Conservation (phyloP, 371 early-diverging fungal genomes). For the Coemansia sp. region DNA sequence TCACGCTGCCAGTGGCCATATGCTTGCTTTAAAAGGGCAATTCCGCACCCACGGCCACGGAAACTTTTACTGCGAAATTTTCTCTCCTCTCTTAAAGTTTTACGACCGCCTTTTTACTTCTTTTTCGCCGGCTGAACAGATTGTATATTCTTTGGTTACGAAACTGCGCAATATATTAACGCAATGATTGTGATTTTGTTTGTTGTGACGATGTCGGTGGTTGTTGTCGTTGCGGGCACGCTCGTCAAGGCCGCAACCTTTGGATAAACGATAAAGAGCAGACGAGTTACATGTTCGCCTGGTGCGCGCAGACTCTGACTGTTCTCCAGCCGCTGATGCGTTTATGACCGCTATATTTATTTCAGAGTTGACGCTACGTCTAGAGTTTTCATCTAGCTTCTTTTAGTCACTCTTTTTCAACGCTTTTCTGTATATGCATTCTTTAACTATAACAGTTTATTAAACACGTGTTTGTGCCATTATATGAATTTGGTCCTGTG, state of each 20-base stretch:
- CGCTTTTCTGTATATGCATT: constrained; percentile 9
- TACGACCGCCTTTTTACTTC: constrained; percentile 3
- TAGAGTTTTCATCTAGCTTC: not conserved
- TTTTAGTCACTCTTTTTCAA: not conserved
- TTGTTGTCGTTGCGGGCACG: constrained; percentile 35
- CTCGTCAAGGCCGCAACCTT: constrained; percentile 31
- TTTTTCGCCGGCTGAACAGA: not conserved
- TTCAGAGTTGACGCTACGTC: not conserved
- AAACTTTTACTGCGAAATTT: not conserved
- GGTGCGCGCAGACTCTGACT: not conserved
- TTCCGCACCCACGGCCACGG: not conserved
- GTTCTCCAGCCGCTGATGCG: not conserved
- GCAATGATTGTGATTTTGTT: constrained; percentile 44
- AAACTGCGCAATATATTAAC: not conserved
- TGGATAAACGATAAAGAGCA: constrained; percentile 3
- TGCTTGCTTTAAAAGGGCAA: not conserved
- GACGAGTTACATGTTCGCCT: not conserved
- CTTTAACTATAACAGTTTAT: not conserved
- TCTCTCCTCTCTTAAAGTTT: not conserved
- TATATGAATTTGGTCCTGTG: not conserved
- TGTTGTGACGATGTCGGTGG: constrained; percentile 31
- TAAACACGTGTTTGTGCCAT: not conserved
- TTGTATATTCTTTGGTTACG: not conserved
- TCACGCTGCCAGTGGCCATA: not conserved
- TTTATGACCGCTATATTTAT: not conserved